Evolutionary conservation across 2,329 filamentous ascomycete species (phyloP), one percentile per base, ranked within the genome.

Genomic region (Endoconidiophora polonica): DNA sequence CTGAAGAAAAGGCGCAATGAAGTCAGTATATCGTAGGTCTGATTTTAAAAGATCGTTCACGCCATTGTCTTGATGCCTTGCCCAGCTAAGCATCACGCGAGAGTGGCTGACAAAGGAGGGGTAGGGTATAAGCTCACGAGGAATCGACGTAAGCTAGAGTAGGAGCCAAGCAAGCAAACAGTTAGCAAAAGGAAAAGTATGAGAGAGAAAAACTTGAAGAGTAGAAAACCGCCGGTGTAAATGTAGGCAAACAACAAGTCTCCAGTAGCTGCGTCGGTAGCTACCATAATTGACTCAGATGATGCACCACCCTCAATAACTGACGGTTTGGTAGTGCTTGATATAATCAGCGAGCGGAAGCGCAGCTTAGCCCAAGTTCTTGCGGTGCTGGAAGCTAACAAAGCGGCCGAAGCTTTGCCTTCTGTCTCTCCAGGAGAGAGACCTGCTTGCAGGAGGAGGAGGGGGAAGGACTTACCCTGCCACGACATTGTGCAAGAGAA

Each of bases 401-500:
- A 24, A 24, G 20, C 20, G 24, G 2, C 41, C 24, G 41, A 22
- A 43, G 24, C 12, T 22, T 24, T 48, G 36, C 38, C 23, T 18
- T 38, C 26, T 26, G 22, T 42, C 23, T 29, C 5, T 46, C 1
- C 10, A 5, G 4, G 39, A 43, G 26, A 14, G 22, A 43, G 12
- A 5, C 24, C 18, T 14, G 23, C 26, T 24, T 23, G 22, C 23
- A 23, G 24, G n/a, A 20, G 39, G 10, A 20, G 39, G 20, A 37
- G 16, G 33, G 16, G 26, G 12, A 23, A 16, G 46, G 29, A 52
- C 61, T 59, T 61, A 84, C 81, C 77, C 81, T 86, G 80, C 79
- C 80, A 83, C 67, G 79, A 83, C 80, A 84, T 82, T 62, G 59
- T 76, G 61, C 24, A 43, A 36, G 14, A 44, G 38, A 46, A 5